These are phyloP conservation scores for Candida anutae DNA, from an alignment of 1,139 yeast species.

Conservation along the genomic window DNA sequence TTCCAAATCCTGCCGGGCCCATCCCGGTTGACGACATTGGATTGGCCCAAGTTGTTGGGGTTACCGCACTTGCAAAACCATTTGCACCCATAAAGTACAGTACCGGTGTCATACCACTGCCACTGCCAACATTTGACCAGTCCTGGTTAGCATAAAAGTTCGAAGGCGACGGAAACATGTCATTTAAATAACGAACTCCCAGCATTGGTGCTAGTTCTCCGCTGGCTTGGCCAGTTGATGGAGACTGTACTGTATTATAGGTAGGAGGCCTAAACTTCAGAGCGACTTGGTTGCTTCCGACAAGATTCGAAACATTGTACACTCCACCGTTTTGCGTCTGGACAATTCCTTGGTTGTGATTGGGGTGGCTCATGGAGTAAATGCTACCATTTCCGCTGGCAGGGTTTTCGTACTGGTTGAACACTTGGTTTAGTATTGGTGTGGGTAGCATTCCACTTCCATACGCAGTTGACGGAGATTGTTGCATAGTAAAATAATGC, in stretches of 20 bases:
- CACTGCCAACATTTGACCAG: conserved; percentile 26
- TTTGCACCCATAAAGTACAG: conserved; percentile 12
- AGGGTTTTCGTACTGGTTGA: conserved; percentile 10
- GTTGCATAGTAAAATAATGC: conserved; percentile 13
- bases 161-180: conserved; percentile 49
- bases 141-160: conserved; percentile 42
- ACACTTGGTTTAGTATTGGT: conserved; percentile 30
- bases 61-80: too few relatives aligned
- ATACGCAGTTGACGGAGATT: conserved; percentile 16
- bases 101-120: conserved; percentile 32
- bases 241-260: conserved; percentile 5
- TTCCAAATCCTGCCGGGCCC: too few relatives aligned
- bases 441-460: conserved; percentile 26
- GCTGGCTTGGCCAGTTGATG: conserved; percentile 5
- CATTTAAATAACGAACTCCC: conserved; percentile 45
- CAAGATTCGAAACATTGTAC: conserved; percentile 2
- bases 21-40: too few relatives aligned
- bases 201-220: conserved; percentile 46
- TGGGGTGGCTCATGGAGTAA: not conserved
- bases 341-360: conserved; percentile 1
- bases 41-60: too few relatives aligned
- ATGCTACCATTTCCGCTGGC: too few relatives aligned
- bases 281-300: not conserved
- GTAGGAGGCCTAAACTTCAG: conserved; percentile 6
- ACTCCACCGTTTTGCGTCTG: conserved; percentile 1